A percentile compares a stretch with the other conserved stretches of the same genome.
phyloP scores from a whole-genome alignment of 148 eudicot genomes.

The Rhododendron mucronatum region DNA sequence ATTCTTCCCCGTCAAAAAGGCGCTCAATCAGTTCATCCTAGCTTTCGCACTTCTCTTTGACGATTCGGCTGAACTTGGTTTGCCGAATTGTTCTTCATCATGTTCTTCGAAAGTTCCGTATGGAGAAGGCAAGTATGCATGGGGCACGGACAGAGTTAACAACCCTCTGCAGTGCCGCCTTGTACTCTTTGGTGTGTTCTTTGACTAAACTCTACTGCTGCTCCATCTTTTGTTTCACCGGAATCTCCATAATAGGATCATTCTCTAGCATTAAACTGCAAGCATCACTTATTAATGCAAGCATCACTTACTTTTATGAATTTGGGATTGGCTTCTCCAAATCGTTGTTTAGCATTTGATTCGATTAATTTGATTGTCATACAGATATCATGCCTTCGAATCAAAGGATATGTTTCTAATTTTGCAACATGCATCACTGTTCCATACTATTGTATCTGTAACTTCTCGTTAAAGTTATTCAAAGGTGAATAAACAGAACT shows the following conservation, averaged over 20 bases:
- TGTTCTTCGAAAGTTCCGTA: conserved; percentile 73
- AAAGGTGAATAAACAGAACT: not conserved
- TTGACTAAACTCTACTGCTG: conserved; percentile 58
- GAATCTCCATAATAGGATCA: conserved; percentile 55
- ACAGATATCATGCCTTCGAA: not conserved
- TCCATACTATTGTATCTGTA: not conserved
- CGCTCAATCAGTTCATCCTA: conserved; percentile 76
- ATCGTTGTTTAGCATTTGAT: not conserved
- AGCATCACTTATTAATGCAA: not conserved
- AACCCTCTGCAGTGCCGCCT: conserved; percentile 74
- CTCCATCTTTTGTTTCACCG: conserved; percentile 75
- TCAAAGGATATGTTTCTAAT: not conserved
- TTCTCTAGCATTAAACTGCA: conserved; percentile 73
- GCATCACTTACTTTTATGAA: too few species aligned
- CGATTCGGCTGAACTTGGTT: conserved; percentile 29
- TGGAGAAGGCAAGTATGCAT: conserved; percentile 50
- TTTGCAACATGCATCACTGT: not conserved
- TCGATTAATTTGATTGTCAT: not conserved
- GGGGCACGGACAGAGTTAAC: conserved; percentile 66
- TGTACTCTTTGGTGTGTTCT: conserved; percentile 74
- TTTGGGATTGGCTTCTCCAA: not conserved
- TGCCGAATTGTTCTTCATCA: conserved; percentile 43
- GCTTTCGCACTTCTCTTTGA: conserved; percentile 46
- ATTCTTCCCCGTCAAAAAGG: conserved; percentile 64
- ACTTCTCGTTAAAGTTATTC: not conserved